Conservation (phyloP, 805 yeast genomes). For the Sungouiozyma ichnusensis region DNA sequence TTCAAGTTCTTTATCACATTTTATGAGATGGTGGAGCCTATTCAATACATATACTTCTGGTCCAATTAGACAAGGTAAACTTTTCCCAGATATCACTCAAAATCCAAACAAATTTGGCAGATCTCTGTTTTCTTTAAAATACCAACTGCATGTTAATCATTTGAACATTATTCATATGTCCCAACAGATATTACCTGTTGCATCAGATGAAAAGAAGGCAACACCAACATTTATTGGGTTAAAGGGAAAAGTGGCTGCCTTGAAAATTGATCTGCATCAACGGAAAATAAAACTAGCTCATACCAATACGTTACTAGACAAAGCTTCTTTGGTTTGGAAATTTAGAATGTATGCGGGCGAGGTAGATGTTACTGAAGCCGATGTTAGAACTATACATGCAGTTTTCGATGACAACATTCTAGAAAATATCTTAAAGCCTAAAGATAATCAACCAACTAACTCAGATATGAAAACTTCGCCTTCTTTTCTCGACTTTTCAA, state of each 20-base stretch:
- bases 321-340: constrained; percentile 36
- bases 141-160: constrained; percentile 56
- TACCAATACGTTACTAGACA: constrained; percentile 35
- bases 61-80: constrained; percentile 62
- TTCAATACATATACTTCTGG: constrained; percentile 68
- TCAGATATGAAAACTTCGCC: not conserved
- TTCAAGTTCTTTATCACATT: constrained; percentile 58
- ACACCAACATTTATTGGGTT: constrained; percentile 47
- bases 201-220: constrained; percentile 33
- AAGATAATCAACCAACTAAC: not conserved
- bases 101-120: constrained; percentile 52
- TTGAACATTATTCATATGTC: constrained; percentile 64
- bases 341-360: constrained; percentile 59
- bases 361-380: constrained; percentile 57
- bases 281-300: constrained; percentile 33
- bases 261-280: constrained; percentile 56
- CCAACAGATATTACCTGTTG: constrained; percentile 40
- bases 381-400: constrained; percentile 57
- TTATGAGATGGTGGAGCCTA: constrained; percentile 71
- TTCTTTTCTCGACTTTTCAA: constrained; percentile 1
- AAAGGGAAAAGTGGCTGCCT: constrained; percentile 41
- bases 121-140: constrained; percentile 63
- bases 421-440: constrained; percentile 28
- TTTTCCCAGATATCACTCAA: constrained; percentile 44
- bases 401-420: constrained; percentile 47